Percentiles rank a stretch among this genome's conserved stretches.
Evolutionary conservation across 331 rosid genomes (phyloP).

Genomic region (Prunus yedoensis): DNA sequence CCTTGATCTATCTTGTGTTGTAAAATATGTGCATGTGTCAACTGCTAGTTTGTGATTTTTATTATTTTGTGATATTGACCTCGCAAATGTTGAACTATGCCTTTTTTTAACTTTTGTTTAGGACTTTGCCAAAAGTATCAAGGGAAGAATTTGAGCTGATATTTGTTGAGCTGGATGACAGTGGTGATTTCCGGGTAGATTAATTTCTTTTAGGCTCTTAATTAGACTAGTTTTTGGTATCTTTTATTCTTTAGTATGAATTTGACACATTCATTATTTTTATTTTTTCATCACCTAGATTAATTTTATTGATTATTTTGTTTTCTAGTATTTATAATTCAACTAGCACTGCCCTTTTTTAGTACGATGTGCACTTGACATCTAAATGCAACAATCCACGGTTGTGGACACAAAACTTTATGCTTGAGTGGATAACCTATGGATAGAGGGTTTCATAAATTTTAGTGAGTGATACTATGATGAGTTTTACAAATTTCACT

Average conservation of each 20-base stretch:
- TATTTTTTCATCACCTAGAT: not conserved
- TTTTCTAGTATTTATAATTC: not conserved
- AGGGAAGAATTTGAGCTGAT: constrained; percentile 80
- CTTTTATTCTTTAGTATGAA: not conserved
- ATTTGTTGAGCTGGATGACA: constrained; percentile 91
- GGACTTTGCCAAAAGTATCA: constrained; percentile 83
- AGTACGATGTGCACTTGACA: not conserved
- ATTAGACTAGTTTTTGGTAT: not conserved
- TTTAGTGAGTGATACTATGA: too few species aligned
- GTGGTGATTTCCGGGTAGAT: constrained; percentile 74
- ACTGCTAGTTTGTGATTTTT: not conserved
- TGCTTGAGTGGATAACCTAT: not conserved
- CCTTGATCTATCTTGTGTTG: not conserved
- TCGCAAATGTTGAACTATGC: constrained; percentile 28
- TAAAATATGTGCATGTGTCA: not conserved
- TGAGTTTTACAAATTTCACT: too few species aligned
- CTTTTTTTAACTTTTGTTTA: constrained; percentile 28
- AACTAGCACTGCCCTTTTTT: too few species aligned
- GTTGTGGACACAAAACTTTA: not conserved
- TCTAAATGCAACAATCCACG: not conserved
- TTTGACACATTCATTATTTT: not conserved
- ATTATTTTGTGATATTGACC: not conserved
- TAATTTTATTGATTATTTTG: not conserved
- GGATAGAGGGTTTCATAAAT: too few species aligned
- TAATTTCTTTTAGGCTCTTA: not conserved